Base-by-base conservation (phyloP, 2,329 filamentous ascomycete genomes). In the Neonectria hederae region DNA sequence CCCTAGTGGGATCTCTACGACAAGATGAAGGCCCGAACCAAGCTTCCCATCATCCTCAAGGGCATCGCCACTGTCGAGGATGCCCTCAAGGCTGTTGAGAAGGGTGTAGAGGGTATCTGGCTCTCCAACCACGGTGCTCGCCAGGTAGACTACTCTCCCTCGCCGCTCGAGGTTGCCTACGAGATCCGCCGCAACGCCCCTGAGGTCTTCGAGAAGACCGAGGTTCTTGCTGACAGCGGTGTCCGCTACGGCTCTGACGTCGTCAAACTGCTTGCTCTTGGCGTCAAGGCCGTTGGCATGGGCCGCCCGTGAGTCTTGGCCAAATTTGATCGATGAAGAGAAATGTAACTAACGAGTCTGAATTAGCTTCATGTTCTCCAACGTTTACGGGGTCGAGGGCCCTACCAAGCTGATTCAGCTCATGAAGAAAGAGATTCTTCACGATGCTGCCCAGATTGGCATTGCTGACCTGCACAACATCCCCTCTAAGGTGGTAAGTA, bases 381-480 rank as follows among this genome's bases (percentile, higher is more conserved):
- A 85, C 67, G 73, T 81, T 40, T 86, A 83, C 67, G 84, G 84
- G 3, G 74, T 77, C 5, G 78, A 80, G 22, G 84, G 84, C 22
- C 83, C 86, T 3, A 75, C 74, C 59, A 81, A 80, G 74, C 78
- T 78, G 6, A 82, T 85, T 56, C 72, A 81, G 55, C 80, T 86
- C 21, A 74, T 86, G 63, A 84, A 84, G 77, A 76, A 79, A 42
- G 83, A 86, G 75, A 77, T 85, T 30, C 59, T 73, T 26, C 65
- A 72, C 2, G 78, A 80, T 53, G 78, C 74, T 46, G 75, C 74
- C 19, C 76, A 80, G 67, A 67, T 77, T 32, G 78, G 78, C 9
- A 74, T 77, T 8, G 71, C 55, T 24, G 71, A 74, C 56, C 65
- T 74, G 9, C 52, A 67, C 35, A 74, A 71, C 53, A 71, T 74